These are phyloP conservation scores for Exophiala phaeomuriformis DNA, from an alignment of 2,329 filamentous ascomycete species.

Conservation along the genomic window DNA sequence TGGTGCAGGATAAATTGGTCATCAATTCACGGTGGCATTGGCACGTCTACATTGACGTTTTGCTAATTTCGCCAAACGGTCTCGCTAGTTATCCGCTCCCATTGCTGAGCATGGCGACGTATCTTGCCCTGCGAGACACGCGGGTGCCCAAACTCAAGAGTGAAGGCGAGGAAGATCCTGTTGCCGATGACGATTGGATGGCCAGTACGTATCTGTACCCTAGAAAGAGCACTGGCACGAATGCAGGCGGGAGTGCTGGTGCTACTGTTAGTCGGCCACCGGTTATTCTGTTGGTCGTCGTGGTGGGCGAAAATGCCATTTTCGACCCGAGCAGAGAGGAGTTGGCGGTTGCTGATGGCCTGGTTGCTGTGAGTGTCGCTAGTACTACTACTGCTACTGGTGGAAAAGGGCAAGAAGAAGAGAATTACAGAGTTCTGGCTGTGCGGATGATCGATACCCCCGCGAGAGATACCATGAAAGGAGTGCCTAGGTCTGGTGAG, in stretches of 20 bases:
- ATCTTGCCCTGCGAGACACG: conserved; percentile 84
- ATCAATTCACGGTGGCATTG: conserved; percentile 94
- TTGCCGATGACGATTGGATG: conserved; percentile 98
- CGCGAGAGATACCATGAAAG: conserved; percentile 63
- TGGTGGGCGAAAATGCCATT: conserved; percentile 78
- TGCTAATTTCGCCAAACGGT: conserved; percentile 61
- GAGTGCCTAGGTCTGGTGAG: conserved; percentile 45
- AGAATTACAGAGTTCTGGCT: conserved; percentile 53
- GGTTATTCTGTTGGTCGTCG: conserved; percentile 82
- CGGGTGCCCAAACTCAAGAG: conserved; percentile 78
- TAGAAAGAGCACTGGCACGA: conserved; percentile 28
- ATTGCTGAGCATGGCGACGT: conserved; percentile 82
- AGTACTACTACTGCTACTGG: conserved; percentile 5
- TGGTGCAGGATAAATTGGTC: conserved; percentile 59
- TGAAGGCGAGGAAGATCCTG: conserved; percentile 86
- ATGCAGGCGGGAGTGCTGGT: conserved; percentile 19
- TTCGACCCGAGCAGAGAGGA: conserved; percentile 91
- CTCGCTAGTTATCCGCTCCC: conserved; percentile 68
- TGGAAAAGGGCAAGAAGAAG: conserved; percentile 14
- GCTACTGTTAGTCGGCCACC: conserved; percentile 49
- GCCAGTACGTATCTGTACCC: conserved; percentile 71
- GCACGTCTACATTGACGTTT: conserved; percentile 89
- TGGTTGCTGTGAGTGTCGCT: conserved; percentile 73
- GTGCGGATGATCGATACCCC: conserved; percentile 69
- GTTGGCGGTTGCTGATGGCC: conserved; percentile 82